Conservation (phyloP, 2,329 filamentous ascomycete genomes). For the Thermomyces lanuginosus region DNA sequence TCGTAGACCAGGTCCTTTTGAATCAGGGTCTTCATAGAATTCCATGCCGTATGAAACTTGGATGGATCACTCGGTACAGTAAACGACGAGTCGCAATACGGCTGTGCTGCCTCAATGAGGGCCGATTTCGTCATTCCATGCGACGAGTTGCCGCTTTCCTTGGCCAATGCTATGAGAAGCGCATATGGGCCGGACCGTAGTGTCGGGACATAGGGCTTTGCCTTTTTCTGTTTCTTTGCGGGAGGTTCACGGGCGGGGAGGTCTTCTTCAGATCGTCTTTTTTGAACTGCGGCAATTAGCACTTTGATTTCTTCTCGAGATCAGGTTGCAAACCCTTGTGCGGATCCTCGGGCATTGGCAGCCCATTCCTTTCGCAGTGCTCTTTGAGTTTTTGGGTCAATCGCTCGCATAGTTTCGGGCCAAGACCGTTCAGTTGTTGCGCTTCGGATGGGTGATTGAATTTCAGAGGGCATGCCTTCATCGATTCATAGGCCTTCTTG, state of each 20-base stretch:
- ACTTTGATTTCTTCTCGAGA: too few relatives aligned
- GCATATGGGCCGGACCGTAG: constrained; percentile 62
- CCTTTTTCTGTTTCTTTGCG: constrained; percentile 39
- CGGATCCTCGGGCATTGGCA: constrained; percentile 49
- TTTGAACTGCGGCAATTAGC: constrained; percentile 14
- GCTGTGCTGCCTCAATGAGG: constrained; percentile 53
- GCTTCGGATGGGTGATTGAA: constrained; percentile 60
- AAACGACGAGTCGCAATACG: constrained; percentile 57
- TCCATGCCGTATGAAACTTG: constrained; percentile 67
- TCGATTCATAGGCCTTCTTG: constrained; percentile 58
- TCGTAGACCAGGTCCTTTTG: constrained; percentile 60
- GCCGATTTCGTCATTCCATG: constrained; percentile 50
- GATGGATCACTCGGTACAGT: constrained; percentile 49
- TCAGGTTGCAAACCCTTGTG: constrained; percentile 24
- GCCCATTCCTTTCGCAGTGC: constrained; percentile 49
- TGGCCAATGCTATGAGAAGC: constrained; percentile 50
- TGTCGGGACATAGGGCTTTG: constrained; percentile 54
- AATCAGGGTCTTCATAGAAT: constrained; percentile 59
- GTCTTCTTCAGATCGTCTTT: constrained; percentile 17
- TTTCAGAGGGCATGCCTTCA: constrained; percentile 55
- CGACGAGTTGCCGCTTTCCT: constrained; percentile 38
- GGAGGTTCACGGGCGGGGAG: constrained; percentile 18
- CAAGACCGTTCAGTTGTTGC: constrained; percentile 56
- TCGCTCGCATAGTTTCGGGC: constrained; percentile 52
- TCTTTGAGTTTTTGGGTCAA: constrained; percentile 42